Conservation (phyloP, 1,139 yeast genomes). For the Ogataea hybrid region DNA sequence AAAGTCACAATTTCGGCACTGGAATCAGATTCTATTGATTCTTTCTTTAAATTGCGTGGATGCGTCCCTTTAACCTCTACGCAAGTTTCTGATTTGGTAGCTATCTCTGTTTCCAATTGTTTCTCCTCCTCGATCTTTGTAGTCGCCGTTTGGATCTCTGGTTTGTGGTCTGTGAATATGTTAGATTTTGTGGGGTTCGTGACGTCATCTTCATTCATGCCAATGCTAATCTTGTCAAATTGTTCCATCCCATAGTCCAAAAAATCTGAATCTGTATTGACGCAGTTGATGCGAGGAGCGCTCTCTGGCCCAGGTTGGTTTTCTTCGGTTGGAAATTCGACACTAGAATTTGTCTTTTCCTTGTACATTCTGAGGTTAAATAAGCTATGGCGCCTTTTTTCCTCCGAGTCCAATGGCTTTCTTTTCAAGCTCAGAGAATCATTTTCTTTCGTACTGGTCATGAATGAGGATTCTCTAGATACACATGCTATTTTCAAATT, state of each 20-base stretch:
- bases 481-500: not conserved
- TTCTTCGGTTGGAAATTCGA: not conserved
- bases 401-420: slow-evolving; percentile 4
- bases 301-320: not conserved
- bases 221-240: slow-evolving; percentile 6
- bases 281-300: slow-evolving; percentile 15
- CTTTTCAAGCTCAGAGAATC: slow-evolving; percentile 9
- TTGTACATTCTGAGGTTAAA: slow-evolving; percentile 14
- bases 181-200: not conserved
- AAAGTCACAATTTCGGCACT: slow-evolving; percentile 22
- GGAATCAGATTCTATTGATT: slow-evolving; percentile 17
- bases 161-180: not conserved
- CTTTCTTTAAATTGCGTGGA: not conserved
- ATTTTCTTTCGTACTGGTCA: slow-evolving; percentile 12
- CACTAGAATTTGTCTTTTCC: slow-evolving; percentile 4
- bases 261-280: slow-evolving; percentile 6
- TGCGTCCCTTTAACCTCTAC: not conserved
- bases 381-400: slow-evolving; percentile 12
- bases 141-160: not conserved
- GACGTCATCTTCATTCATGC: slow-evolving; percentile 3
- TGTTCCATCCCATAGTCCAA: slow-evolving; percentile 9
- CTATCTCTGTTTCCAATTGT: too few relatives aligned
- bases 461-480: not conserved
- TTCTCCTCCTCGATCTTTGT: too few relatives aligned
- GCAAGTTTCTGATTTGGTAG: not conserved